Conservation (phyloP, 2,329 filamentous ascomycete species). For the Emericellopsis atlantica region DNA sequence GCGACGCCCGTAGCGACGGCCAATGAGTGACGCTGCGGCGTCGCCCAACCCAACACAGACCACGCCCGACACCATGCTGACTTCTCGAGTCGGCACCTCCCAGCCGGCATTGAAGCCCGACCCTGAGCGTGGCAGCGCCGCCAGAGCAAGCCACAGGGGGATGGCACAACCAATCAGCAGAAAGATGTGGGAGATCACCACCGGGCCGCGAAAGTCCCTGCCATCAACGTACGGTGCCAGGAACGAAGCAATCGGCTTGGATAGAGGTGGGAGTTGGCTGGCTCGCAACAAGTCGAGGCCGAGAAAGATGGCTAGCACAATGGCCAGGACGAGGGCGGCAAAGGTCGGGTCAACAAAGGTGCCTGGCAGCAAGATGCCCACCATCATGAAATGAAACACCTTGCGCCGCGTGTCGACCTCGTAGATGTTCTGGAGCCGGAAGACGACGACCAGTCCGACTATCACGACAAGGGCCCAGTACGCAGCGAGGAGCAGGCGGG, state of each 20-base stretch:
- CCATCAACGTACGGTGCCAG: conserved; percentile 91
- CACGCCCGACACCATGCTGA: conserved; percentile 85
- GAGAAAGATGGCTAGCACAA: conserved; percentile 75
- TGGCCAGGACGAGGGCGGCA: conserved; percentile 62
- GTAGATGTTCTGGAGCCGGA: conserved; percentile 60
- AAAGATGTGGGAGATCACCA: conserved; percentile 94
- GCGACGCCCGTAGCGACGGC: conserved; percentile 67
- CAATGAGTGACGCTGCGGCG: conserved; percentile 82
- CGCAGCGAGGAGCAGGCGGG: conserved; percentile 59
- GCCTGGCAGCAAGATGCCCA: conserved; percentile 82
- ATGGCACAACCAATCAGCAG: conserved; percentile 90
- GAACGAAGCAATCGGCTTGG: conserved; percentile 74
- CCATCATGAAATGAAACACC: conserved; percentile 98
- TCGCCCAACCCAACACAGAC: conserved; percentile 93
- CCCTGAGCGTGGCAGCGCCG: conserved; percentile 48
- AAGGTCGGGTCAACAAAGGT: conserved; percentile 81
- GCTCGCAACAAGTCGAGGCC: conserved; percentile 82
- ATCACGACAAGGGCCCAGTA: conserved; percentile 65
- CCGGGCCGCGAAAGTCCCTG: conserved; percentile 80
- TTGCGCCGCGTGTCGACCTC: conserved; percentile 95
- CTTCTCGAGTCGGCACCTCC: conserved; percentile 62
- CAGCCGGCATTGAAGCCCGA: conserved; percentile 52
- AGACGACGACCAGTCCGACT: conserved; percentile 60
- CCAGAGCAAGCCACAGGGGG: conserved; percentile 80
- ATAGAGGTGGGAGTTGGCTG: conserved; percentile 81